Base-by-base conservation (phyloP, 106 monocot species). In the Iris macrosiphon region DNA sequence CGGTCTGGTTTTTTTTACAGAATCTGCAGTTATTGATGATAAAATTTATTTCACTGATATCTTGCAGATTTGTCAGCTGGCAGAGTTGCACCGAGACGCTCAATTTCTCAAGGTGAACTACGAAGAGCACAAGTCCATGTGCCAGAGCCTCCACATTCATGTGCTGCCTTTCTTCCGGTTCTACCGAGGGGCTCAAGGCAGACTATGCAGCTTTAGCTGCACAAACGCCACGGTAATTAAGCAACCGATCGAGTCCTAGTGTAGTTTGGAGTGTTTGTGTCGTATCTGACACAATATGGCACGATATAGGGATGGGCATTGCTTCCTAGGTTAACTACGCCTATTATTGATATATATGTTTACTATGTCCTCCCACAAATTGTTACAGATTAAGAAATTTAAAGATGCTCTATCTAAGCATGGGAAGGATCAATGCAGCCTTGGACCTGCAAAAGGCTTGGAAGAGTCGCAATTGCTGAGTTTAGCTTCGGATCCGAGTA, bases 181-280 rank as follows among this genome's bases (percentile, higher is more conserved):
- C 35, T 79, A 84, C 55, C 59, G 71, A 40, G 83, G 83, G 7
- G 39, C 70, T 8, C 62, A 71, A 35, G 83, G 79, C 8, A 70
- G 67, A 6, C 24, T 84, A 7, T 75, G 75, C 31, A 75, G 84
- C 72, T 84, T 84, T 64, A 84, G 84, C 75, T 77, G 77, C 49
- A 82, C 77, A 25, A 67, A 50, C 52, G 72, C 72, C 22, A 82
- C 77, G 7, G 77, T 82, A 63, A 67, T n/a, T n/a, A n/a, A n/a
- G n/a, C n/a, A n/a, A n/a, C n/a, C n/a, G n/a, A n/a, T n/a, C n/a
- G n/a, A n/a, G n/a, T n/a, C n/a, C n/a, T n/a, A n/a, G n/a, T n/a
- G n/a, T n/a, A n/a, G n/a, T n/a, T n/a, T n/a, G n/a, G n/a, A n/a
- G n/a, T n/a, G n/a, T n/a, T n/a, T n/a, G n/a, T n/a, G n/a, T n/a